Base-by-base conservation (phyloP, 495 filamentous ascomycete species). In the Aspergillus avenaceus region DNA sequence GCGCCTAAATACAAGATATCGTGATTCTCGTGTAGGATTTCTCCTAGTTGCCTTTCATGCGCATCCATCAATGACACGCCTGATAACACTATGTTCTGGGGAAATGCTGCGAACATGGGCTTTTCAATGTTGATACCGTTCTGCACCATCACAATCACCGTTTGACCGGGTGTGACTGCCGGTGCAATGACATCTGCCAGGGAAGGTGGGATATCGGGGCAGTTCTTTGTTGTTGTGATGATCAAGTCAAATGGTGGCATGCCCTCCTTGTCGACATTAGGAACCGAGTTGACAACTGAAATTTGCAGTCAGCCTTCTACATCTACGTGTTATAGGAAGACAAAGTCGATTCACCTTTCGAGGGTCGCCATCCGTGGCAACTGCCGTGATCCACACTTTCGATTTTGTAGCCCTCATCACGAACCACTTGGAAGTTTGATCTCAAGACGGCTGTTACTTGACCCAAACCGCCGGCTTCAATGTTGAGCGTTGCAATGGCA, bases 51-150 rank as follows among this genome's bases (percentile, higher is more conserved):
- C 0, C 60, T 62, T 55, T 85, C 77, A 18, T 67, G 70, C 0
- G 74, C 64, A 34, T 74, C 72, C 41, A 77, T 79, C n/a, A 76
- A 63, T 12, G 65, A 68, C 16, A 86, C 71, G 4, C 79, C 76
- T 3, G 73, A 78, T 5, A 85, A 60, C 23, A 81, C 54, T 1
- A 71, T 59, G 42, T 79, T 85, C 0, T 52, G 22, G 0, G 81
- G 81, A 52, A 80, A 84, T 0, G 64, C 60, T 3, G 50, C 45
- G 23, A 77, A 48, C 13, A 83, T 52, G 0, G 80, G 81, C 7
- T 70, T 69, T 53, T 84, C 81, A 52, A 84, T 83, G 51, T 79
- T 78, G 9, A 84, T 65, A 3, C 81, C 83, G 51, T 84, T 85
- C 56, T 85, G 82, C 27, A 80, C 66, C 1, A 85, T 67, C 0